Evolutionary conservation across 129 eudicot genomes (phyloP), one percentile per base, ranked within the genome.

Genomic region (Chrysanthemum makinoi): DNA sequence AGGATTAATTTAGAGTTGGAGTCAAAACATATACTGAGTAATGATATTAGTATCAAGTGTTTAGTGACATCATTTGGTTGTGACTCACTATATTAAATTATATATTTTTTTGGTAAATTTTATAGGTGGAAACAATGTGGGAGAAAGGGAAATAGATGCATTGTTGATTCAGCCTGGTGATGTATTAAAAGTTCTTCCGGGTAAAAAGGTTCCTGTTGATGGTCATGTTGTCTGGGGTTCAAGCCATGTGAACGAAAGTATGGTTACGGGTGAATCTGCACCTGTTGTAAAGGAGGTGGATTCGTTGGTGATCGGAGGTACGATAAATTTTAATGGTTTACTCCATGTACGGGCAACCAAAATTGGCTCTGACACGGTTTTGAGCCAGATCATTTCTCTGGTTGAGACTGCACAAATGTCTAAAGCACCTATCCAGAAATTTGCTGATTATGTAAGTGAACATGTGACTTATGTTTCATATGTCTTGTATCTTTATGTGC

Each of bases 401-500:
- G 99, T 90, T 43, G 99, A 95, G 92, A 86, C 91, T 1, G 99
- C 99, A 66, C 99, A 95, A 77, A 95, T 95, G 99, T 90, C 97
- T 20, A 95, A 95, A 83, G 97, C 97, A 75, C 99, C 99, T 11
- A 95, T 95, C 59, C 99, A 90, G 83, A 88, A 95, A 77, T 95
- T 86, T 28, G 97, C 99, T 30, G 99, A 95, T 70, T 86, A 70
- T 83, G 99, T 90, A 78, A 90, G 99, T 83, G 55, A 28, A 18
- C 53, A 2, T 19, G 33, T 19, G 2, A 24, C 56, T 43, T 73
- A 59, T 60, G 11, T 39, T 39, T 61, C 53, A 18, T 15, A 50
- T 50, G 1, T 46, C 7, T 65, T 65, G 30, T 65, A 4, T 22
- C 44, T 56, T 14, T 72, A 48, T 61, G 5, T 28, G 28, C 7